Conservation (phyloP, 495 filamentous ascomycete species). For the Choiromyces venosus region DNA sequence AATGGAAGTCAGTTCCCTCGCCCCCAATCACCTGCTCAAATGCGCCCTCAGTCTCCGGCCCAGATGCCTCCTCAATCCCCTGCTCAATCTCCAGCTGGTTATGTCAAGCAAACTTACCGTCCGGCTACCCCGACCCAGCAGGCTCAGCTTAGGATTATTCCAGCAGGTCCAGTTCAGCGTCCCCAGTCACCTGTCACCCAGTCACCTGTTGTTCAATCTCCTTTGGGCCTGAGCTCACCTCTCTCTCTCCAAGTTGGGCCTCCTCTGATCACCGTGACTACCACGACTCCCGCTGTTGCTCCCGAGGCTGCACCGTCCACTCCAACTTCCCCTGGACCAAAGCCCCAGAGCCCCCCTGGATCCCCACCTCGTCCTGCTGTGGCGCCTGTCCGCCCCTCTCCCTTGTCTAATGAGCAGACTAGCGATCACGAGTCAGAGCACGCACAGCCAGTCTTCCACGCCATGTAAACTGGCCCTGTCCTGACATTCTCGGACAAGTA, state of each 20-base stretch:
- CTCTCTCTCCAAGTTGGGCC: slow-evolving; percentile 16
- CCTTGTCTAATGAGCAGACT: slow-evolving; percentile 32
- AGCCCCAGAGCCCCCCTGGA: slow-evolving; percentile 22
- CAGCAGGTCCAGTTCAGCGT: slow-evolving; percentile 1
- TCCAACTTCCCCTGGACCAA: slow-evolving; percentile 1
- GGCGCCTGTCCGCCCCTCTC: slow-evolving; percentile 27
- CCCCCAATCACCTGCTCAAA: slow-evolving; percentile 1
- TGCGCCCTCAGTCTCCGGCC: slow-evolving; percentile 17
- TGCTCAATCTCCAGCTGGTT: slow-evolving; percentile 26
- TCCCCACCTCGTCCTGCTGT: slow-evolving; percentile 15
- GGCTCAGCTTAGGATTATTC: slow-evolving; percentile 17
- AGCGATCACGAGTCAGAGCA: background rate
- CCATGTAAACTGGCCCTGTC: slow-evolving; percentile 20
- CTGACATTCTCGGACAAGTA: background rate
- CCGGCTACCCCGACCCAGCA: slow-evolving; percentile 22
- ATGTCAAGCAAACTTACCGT: slow-evolving; percentile 35
- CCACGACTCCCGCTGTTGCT: background rate
- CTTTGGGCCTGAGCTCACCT: slow-evolving; percentile 5
- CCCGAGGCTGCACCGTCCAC: slow-evolving; percentile 8
- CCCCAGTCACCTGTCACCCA: slow-evolving; percentile 30
- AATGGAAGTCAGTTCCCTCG: slow-evolving; percentile 5
- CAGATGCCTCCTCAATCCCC: slow-evolving; percentile 12
- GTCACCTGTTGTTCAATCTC: slow-evolving; percentile 3
- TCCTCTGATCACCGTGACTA: slow-evolving; percentile 33
- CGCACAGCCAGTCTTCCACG: slow-evolving; percentile 25